Conservation (phyloP, 345 rosid species). For the Fremontodendron californicum region DNA sequence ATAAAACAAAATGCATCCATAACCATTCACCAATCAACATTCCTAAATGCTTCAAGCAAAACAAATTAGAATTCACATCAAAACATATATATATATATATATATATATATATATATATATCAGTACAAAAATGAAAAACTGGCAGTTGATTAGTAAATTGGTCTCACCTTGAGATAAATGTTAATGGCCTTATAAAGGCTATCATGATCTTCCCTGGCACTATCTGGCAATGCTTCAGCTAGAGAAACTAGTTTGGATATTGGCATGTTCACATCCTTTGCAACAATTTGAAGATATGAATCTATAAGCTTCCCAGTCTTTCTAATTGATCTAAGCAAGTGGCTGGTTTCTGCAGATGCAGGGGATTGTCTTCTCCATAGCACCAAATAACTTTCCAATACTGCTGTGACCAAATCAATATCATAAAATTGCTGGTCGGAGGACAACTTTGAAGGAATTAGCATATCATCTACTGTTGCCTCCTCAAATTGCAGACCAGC, state of each 20-base stretch:
- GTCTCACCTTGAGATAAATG: constrained; percentile 74
- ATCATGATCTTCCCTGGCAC: constrained; percentile 67
- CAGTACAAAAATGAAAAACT: background rate
- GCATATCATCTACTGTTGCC: constrained; percentile 59
- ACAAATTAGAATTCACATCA: constrained; percentile 2
- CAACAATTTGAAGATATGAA: constrained; percentile 70
- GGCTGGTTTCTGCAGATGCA: constrained; percentile 37
- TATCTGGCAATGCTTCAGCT: constrained; percentile 70
- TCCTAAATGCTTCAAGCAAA: background rate
- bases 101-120: background rate
- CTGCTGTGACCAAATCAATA: constrained; percentile 60
- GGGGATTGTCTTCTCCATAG: constrained; percentile 71
- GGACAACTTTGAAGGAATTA: constrained; percentile 54
- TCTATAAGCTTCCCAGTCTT: constrained; percentile 70
- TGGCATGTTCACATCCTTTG: constrained; percentile 63
- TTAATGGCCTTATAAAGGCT: constrained; percentile 85
- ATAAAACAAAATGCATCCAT: background rate
- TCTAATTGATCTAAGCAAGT: constrained; percentile 45
- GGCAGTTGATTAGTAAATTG: background rate
- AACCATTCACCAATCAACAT: background rate
- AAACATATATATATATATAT: background rate
- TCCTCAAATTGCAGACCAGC: constrained; percentile 76
- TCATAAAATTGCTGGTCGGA: constrained; percentile 47
- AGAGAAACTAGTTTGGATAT: constrained; percentile 53
- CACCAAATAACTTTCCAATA: constrained; percentile 57